These are phyloP conservation scores for Elaeis guineensis DNA, from an alignment of 176 grass and related monocot genomes.

Conservation along the genomic window DNA sequence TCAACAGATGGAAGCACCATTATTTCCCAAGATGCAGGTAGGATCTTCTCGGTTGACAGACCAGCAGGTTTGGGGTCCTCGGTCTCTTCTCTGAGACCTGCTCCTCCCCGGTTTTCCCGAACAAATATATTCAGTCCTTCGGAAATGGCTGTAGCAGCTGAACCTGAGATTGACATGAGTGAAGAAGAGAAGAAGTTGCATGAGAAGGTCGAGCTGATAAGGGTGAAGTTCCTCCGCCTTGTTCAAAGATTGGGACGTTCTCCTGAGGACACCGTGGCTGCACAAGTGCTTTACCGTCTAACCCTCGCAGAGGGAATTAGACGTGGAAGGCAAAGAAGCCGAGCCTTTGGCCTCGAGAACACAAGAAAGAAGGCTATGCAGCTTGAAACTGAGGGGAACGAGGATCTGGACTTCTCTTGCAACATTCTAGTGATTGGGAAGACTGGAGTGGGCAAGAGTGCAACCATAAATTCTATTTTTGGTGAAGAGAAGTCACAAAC, in stretches of 20 bases:
- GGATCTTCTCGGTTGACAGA: conserved; percentile 54
- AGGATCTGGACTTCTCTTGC: conserved; percentile 34
- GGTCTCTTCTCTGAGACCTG: conserved; percentile 41
- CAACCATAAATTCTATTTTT: conserved; percentile 47
- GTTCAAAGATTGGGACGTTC: conserved; percentile 35
- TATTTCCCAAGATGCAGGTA: conserved; percentile 48
- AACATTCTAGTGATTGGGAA: conserved; percentile 39
- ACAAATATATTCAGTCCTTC: conserved; percentile 34
- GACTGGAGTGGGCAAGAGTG: conserved; percentile 41
- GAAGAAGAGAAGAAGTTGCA: conserved; percentile 77
- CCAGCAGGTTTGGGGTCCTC: conserved; percentile 72
- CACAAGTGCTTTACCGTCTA: conserved; percentile 38
- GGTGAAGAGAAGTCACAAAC: conserved; percentile 23
- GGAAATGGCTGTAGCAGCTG: conserved; percentile 36
- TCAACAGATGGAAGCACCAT: conserved; percentile 41
- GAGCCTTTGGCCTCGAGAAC: conserved; percentile 5
- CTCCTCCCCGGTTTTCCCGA: conserved; percentile 21
- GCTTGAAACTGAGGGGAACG: conserved; percentile 26
- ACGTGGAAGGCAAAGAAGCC: conserved; percentile 10
- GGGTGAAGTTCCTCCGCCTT: conserved; percentile 61
- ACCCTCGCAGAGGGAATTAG: conserved; percentile 35
- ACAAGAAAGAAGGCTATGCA: conserved; percentile 32
- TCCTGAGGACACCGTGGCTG: conserved; percentile 32
- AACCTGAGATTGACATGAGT: conserved; percentile 52
- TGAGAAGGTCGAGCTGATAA: conserved; percentile 76